Percentiles rank a stretch among this genome's conserved stretches.
phyloP scores from a whole-genome alignment of 2,329 filamentous ascomycete genomes.

The Fonsecaea erecta region DNA sequence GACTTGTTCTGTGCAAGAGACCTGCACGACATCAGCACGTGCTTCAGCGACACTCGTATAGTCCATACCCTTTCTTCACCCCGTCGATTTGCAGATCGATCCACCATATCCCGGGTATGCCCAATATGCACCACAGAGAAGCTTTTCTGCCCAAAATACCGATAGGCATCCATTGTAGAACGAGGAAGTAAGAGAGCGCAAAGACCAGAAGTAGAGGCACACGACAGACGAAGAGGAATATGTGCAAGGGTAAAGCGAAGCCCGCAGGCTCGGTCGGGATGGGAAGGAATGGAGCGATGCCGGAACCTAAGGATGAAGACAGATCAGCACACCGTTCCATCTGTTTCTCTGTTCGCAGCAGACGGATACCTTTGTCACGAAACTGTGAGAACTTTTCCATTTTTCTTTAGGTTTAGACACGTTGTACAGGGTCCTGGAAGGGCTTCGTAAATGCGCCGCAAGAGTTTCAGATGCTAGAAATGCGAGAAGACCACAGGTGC shows the following conservation, averaged over 20 bases:
- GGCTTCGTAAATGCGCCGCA: constrained; percentile 1
- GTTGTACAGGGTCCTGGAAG: constrained; percentile 8
- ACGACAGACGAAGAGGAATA: constrained; percentile 78
- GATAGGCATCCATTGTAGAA: constrained; percentile 81
- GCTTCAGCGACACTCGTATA: background rate
- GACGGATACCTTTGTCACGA: constrained; percentile 76
- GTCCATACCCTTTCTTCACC: constrained; percentile 80
- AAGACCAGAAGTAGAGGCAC: constrained; percentile 76
- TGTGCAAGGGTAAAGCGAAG: constrained; percentile 66
- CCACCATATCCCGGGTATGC: constrained; percentile 95
- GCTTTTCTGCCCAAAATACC: constrained; percentile 75
- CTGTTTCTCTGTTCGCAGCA: constrained; percentile 10
- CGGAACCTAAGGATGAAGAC: constrained; percentile 71
- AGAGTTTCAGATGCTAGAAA: background rate
- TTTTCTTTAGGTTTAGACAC: background rate
- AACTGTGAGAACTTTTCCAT: constrained; percentile 98
- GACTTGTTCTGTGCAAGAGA: constrained; percentile 72
- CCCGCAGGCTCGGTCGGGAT: constrained; percentile 68
- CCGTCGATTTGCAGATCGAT: constrained; percentile 97
- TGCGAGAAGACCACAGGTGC: background rate
- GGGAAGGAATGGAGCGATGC: constrained; percentile 94
- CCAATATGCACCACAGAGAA: constrained; percentile 83
- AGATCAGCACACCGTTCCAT: constrained; percentile 5
- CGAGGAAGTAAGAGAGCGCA: constrained; percentile 71
- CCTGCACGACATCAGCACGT: constrained; percentile 43